A percentile compares a stretch with the other conserved stretches of the same genome.
Conservation (phyloP, 2,329 filamentous ascomycete genomes). For the Xylaria digitata region DNA sequence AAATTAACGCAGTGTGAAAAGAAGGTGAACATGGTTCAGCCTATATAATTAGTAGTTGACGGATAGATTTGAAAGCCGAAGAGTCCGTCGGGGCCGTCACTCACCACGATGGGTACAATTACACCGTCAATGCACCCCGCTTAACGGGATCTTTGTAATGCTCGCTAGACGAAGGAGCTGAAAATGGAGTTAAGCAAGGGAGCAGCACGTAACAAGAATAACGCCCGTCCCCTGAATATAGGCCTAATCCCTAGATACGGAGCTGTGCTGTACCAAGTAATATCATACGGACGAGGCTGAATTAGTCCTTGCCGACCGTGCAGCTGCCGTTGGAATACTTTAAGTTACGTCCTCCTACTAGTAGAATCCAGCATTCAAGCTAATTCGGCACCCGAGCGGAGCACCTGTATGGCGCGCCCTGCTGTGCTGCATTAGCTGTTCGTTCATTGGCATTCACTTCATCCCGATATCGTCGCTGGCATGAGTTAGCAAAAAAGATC, state of each 20-base stretch:
- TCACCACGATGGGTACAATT: slow-evolving; percentile 1
- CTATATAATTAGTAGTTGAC: slow-evolving; percentile 8
- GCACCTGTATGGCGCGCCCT: background rate
- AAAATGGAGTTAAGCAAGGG: slow-evolving; percentile 9
- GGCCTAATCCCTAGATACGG: too few relatives aligned
- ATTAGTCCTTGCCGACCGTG: background rate
- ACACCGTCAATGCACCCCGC: slow-evolving; percentile 1
- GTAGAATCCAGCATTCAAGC: background rate
- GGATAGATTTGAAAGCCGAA: background rate
- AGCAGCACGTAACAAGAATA: background rate
- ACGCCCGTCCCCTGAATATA: background rate
- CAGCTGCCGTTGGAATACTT: background rate
- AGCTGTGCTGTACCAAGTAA: background rate
- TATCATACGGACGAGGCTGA: background rate
- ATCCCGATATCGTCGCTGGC: background rate
- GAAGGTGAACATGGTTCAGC: slow-evolving; percentile 10
- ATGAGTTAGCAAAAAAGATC: background rate
- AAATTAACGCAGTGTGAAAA: slow-evolving; percentile 9
- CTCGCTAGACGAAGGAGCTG: slow-evolving; percentile 18
- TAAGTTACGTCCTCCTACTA: too few relatives aligned
- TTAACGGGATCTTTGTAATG: slow-evolving; percentile 11
- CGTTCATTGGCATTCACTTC: background rate
- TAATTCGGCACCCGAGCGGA: background rate
- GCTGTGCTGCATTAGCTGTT: slow-evolving; percentile 3
- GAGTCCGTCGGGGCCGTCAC: background rate